Evolutionary conservation across 78 protist species (phyloP).

Genomic region (slime mould (Dictyostelium discoideum)): dicty_2.7 NC_007091.3:1393501-1394000

Average conservation of each 20-base stretch:
- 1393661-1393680: neutral
- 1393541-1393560: neutral
- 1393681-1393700: too few species aligned
- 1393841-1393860: too few species aligned
- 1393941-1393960: neutral
- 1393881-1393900: too few species aligned
- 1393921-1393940: neutral
- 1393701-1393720: neutral
- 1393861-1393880: too few species aligned
- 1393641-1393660: neutral
- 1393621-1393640: neutral
- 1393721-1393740: neutral
- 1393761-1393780: neutral
- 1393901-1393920: neutral
- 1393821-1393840: too few species aligned
- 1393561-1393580: neutral
- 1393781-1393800: neutral
- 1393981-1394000: neutral
- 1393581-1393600: neutral
- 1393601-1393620: neutral
- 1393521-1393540: neutral
- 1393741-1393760: neutral
- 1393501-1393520: conserved; percentile 9
- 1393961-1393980: neutral
- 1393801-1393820: too few species aligned